Evolutionary conservation across 2,329 filamentous ascomycete species (phyloP), one percentile per base, ranked within the genome.

Genomic region (Lasiodiplodia gonubiensis): DNA sequence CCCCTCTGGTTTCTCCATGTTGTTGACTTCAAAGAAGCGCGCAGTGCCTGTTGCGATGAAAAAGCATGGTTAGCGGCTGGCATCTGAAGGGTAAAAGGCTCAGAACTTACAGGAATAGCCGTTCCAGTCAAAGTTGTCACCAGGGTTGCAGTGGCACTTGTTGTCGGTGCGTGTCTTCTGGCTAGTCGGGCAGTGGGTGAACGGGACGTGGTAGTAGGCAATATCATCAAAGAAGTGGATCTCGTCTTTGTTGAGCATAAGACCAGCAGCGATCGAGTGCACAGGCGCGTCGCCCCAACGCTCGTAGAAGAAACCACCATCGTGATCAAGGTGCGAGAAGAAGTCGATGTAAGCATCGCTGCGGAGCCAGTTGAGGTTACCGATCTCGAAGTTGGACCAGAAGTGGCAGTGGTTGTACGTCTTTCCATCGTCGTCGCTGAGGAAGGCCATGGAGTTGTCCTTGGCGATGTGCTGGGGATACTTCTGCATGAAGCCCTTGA

Each of bases 161-260:
- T 94, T 88, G 72, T 97, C 90, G 66, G 94, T 80, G 71, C 94
- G 89, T 65, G 87, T 88, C 81, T 97, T 86, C 81, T 98, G 93
- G 66, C 91, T 92, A 0, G 93, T 97, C 2, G 95, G 95, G 80
- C 95, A 99, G 81, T 99, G 95, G 4, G 94, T 98, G 79, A 99
- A 99, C 25, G 95, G 95, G 27, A 97, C 92, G 78, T 99, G 95
- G 81, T 93, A 97, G 82, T 99, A 99, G 68, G 92, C 94, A 74
- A 99, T 99, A 76, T 99, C 94, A 80, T 99, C 92, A 85, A 98
- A 99, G 84, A 99, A 99, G 80, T 99, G 95, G 70, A 99, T 89
- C 79, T 99, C 90, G 60, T 95, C 91, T 84, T 97, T 97, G 80
- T 92, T 90, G 71, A 99, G 85, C 80, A 98, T 86, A 49, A 99